phyloP scores from a whole-genome alignment of 1,284 basidiomycete species.

The Naganishia cerealis region DNA sequence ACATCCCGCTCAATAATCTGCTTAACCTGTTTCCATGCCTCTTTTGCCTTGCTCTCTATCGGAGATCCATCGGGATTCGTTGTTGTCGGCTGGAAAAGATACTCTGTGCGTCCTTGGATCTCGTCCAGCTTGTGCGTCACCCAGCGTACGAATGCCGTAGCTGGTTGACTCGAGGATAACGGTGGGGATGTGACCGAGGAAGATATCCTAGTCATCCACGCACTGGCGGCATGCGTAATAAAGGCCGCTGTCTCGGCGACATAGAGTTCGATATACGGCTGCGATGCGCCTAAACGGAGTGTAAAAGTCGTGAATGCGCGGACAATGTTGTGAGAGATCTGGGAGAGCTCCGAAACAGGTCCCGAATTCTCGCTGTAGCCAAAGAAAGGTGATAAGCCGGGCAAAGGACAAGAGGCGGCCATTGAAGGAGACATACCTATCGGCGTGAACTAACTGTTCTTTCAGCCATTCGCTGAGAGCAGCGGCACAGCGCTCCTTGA shows the following conservation, averaged over 20 bases:
- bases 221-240: not conserved
- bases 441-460: conserved; percentile 12
- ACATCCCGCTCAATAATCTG: conserved; percentile 7
- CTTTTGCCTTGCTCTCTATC: conserved; percentile 5
- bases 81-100: conserved; percentile 9
- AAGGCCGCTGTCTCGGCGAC: conserved; percentile 9
- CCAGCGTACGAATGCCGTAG: conserved; percentile 11
- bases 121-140: conserved; percentile 9
- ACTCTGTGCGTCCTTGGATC: conserved; percentile 20
- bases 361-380: not conserved
- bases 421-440: not conserved
- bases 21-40: conserved; percentile 24
- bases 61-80: conserved; percentile 17
- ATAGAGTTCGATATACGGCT: conserved; percentile 16
- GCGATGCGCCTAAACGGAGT: conserved; percentile 15
- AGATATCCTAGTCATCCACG: not conserved
- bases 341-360: conserved; percentile 17
- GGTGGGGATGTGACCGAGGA: not conserved
- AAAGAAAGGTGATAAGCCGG: not conserved
- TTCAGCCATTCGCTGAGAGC: conserved; percentile 21
- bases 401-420: not conserved
- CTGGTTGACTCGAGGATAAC: not conserved
- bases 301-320: conserved; percentile 13
- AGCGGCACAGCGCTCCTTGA: conserved; percentile 20
- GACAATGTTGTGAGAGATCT: conserved; percentile 24